Percentiles rank a stretch among this genome's conserved stretches.
Conservation (phyloP, 1,284 basidiomycete genomes). For the Fomitopsis betulina region DNA sequence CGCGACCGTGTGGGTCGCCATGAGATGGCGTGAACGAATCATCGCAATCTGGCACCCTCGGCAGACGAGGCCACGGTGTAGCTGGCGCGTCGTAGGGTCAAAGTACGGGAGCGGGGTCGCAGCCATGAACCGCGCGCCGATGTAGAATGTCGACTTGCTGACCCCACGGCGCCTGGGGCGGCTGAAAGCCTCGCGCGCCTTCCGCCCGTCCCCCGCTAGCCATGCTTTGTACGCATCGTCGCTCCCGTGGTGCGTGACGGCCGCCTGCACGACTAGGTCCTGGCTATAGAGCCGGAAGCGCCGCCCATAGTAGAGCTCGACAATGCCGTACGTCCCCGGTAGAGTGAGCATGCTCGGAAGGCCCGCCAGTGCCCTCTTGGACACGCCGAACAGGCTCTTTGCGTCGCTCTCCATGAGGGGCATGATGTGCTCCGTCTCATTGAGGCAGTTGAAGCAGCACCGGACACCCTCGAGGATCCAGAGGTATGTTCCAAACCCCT, state of each 20-base stretch:
- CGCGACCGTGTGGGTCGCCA: neutral
- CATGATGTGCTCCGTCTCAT: neutral
- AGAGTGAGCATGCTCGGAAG: neutral
- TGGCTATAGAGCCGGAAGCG: conserved; percentile 1
- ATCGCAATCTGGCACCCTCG: neutral
- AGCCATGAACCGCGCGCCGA: neutral
- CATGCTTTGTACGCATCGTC: neutral
- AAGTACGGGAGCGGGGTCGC: neutral
- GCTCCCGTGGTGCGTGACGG: neutral
- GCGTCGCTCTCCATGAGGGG: conserved; percentile 3
- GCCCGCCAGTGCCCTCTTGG: neutral
- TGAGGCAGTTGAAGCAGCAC: conserved; percentile 3
- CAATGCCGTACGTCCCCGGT: neutral
- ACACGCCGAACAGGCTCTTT: neutral
- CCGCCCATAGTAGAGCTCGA: neutral
- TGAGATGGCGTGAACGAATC: neutral
- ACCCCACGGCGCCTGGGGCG: neutral
- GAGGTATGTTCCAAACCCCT: neutral
- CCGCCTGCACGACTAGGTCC: neutral
- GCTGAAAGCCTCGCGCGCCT: neutral
- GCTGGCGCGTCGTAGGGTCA: neutral
- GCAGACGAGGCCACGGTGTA: neutral
- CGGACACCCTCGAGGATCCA: conserved; percentile 2
- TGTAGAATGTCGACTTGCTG: neutral
- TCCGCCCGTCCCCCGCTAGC: neutral